Base-by-base conservation (phyloP, 2,329 filamentous ascomycete species). In the Zalaria obscura region DNA sequence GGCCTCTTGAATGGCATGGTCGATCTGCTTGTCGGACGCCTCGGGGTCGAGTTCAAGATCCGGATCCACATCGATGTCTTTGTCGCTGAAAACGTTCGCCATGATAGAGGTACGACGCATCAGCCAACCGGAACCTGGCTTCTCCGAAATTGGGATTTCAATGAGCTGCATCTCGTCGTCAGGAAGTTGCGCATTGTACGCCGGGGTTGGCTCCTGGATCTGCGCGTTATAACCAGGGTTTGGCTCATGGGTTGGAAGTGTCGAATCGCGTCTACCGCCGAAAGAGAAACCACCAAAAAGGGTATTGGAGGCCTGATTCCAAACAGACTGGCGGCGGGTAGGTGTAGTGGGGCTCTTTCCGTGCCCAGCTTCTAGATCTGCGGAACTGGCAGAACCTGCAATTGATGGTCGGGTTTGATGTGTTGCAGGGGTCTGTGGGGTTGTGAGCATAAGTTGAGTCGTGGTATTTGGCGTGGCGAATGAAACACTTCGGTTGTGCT, bases 51-150 rank as follows among this genome's bases (percentile, higher is more conserved):
- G 39, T 28, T 37, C 27, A 10, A 43, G 37, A 25, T 43, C 41
- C 5, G 41, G 41, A 25, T 43, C 41, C 4, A 43, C 27, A 11
- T 43, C 41, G 5, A 43, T 27, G 25, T 43, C 41, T 5, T 36
- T 27, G 10, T 43, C 28, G 33, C 36, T 43, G n/a, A 43, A 43
- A 18, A 43, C 33, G 8, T 43, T 43, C n/a, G 37, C 37, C 11
- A 43, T 7, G 9, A 43, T 25, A 3, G 41, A 43, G 10, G 41
- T 27, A 25, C 41, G 33, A 35, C 41, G 38, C 10, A 4, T 11
- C 10, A 43, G 31, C 7, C 7, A 32, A n/a, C 29, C 29, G 2
- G 38, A 25, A 35, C 37, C 37, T 18, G 37, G 31, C 18, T 43
- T 43, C 7, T 36, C 25, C 25, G 35, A 9, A 10, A 43, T 25